Evolutionary conservation across 2,329 filamentous ascomycete species (phyloP).

Genomic region (Laburnicola sp.): DNA sequence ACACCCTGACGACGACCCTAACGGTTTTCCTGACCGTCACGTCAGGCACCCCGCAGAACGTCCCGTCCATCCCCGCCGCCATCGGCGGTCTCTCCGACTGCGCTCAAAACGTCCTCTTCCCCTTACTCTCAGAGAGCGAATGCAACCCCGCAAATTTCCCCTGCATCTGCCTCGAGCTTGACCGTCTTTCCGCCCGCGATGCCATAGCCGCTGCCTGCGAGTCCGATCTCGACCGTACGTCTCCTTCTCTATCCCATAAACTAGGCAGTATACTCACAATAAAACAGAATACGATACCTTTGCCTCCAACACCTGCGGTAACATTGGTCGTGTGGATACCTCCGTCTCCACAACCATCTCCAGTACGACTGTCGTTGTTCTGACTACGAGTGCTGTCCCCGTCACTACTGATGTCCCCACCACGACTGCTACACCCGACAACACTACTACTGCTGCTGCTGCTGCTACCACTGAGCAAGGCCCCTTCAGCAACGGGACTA

Average conservation of each 20-base stretch:
- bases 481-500: constrained; percentile 12
- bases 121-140: constrained; percentile 18
- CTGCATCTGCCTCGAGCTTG: constrained; percentile 28
- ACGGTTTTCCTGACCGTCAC: constrained; percentile 20
- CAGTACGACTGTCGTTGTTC: no score
- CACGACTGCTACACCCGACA: constrained; percentile 5
- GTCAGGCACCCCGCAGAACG: not conserved
- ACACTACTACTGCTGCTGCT: not conserved
- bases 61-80: constrained; percentile 6
- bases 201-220: constrained; percentile 6
- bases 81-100: constrained; percentile 24
- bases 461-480: constrained; percentile 10
- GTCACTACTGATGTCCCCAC: constrained; percentile 1
- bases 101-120: constrained; percentile 25
- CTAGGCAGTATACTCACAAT: not conserved
- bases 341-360: constrained; percentile 1
- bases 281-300: constrained; percentile 17
- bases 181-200: constrained; percentile 7
- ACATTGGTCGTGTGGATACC: constrained; percentile 7
- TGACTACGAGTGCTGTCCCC: not conserved
- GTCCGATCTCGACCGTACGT: constrained; percentile 11
- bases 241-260: not conserved
- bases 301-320: constrained; percentile 13
- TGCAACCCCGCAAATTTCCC: constrained; percentile 23
- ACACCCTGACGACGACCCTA: constrained; percentile 14